Percentiles rank a stretch among this genome's conserved stretches.
Evolutionary conservation across 768 basidiomycete genomes (phyloP).

Genomic region (Dentipellis fragilis): DNA sequence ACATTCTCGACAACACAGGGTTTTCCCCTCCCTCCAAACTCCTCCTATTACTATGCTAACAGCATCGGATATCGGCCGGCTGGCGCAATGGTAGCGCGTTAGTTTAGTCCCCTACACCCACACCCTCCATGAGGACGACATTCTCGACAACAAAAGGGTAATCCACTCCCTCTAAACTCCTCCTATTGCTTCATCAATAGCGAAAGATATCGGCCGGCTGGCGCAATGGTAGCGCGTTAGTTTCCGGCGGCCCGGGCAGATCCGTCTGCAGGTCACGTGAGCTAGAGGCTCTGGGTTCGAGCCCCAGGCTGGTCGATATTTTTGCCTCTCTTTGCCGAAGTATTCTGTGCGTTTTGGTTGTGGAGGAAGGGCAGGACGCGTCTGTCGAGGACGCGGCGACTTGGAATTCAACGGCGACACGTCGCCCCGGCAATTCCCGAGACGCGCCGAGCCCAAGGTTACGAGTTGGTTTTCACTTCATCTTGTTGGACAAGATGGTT

Average conservation of each 20-base stretch:
- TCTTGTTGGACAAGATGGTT: no score
- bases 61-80: not conserved
- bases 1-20: not conserved
- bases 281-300: slow-evolving; percentile 1
- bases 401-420: not conserved
- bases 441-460: no score
- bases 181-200: no score
- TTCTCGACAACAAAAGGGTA: no score
- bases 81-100: slow-evolving; percentile 1
- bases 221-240: slow-evolving; percentile 1
- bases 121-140: no score
- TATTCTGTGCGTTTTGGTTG: not conserved
- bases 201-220: not conserved
- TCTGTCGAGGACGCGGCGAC: not conserved
- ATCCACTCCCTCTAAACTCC: no score
- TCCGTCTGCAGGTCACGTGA: no score
- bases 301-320: not conserved
- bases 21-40: not conserved
- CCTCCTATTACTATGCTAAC: no score
- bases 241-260: not conserved
- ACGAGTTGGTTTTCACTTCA: no score
- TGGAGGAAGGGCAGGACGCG: not conserved
- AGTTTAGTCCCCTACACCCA: no score
- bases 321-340: not conserved
- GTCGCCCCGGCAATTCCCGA: not conserved